Percentiles rank a stretch among this genome's conserved stretches.
Evolutionary conservation across 805 yeast genomes (phyloP).

Genomic region (Barnettozyma wickerhamii): DNA sequence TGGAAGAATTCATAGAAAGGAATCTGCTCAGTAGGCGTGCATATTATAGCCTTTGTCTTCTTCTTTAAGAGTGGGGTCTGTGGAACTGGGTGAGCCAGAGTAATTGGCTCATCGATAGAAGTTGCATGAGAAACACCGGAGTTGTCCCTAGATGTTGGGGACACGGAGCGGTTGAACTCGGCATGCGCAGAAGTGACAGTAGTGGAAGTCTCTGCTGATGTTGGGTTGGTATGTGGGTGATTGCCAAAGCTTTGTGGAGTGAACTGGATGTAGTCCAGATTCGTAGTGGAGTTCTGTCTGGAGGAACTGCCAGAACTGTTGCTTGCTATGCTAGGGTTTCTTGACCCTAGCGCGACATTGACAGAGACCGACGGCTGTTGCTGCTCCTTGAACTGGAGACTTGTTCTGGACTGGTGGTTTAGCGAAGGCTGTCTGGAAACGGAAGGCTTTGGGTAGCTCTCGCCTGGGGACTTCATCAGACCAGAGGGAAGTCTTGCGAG

Average conservation of each 20-base stretch:
- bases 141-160: slow-evolving; percentile 7
- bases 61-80: slow-evolving; percentile 21
- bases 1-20: slow-evolving; percentile 72
- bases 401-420: not conserved
- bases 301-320: slow-evolving; percentile 20
- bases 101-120: not conserved
- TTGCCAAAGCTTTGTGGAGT: slow-evolving; percentile 13
- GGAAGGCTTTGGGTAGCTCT: not conserved
- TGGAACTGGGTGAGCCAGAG: not conserved
- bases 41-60: slow-evolving; percentile 48
- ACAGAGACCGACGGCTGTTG: slow-evolving; percentile 1
- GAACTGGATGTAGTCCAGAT: slow-evolving; percentile 22
- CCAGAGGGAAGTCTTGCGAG: slow-evolving; percentile 10
- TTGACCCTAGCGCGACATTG: slow-evolving; percentile 8
- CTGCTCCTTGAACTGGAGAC: not conserved
- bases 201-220: not conserved
- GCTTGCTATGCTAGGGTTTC: slow-evolving; percentile 18
- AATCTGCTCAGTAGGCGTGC: slow-evolving; percentile 58
- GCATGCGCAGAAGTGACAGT: not conserved
- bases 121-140: not conserved
- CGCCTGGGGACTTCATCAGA: slow-evolving; percentile 1
- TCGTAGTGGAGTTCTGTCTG: slow-evolving; percentile 25
- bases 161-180: slow-evolving; percentile 7
- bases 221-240: slow-evolving; percentile 1
- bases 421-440: slow-evolving; percentile 16